Evolutionary conservation across 257 asterid species (phyloP).

Genomic region (Gardenia jasminoides): DNA sequence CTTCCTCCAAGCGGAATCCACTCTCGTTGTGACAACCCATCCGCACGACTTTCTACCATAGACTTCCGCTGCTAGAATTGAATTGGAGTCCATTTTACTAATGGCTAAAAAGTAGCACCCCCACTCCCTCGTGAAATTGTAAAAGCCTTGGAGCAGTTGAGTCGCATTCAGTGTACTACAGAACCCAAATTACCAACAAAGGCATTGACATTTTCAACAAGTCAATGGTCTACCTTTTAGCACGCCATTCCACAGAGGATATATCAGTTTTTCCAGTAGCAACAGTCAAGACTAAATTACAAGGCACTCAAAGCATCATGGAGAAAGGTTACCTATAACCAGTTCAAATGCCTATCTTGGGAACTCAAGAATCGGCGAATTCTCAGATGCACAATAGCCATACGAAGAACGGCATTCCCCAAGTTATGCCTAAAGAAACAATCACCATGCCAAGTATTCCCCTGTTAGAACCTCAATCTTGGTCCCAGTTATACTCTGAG

Average conservation of each 20-base stretch:
- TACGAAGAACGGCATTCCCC: background rate
- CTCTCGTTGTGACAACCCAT: background rate
- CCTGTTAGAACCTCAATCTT: background rate
- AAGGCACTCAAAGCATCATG: background rate
- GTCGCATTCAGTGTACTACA: background rate
- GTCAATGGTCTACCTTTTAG: slow-evolving; percentile 12
- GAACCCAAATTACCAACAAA: background rate
- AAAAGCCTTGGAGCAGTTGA: background rate
- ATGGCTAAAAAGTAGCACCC: too few relatives aligned
- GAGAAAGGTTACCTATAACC: background rate
- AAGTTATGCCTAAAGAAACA: too few relatives aligned
- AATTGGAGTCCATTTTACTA: background rate
- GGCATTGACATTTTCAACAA: background rate
- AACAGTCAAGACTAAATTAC: background rate
- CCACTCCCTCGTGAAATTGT: too few relatives aligned
- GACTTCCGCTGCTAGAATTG: background rate
- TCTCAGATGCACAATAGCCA: background rate
- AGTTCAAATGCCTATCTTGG: background rate
- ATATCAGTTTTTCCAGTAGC: too few relatives aligned
- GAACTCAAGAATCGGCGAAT: background rate
- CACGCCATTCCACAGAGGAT: slow-evolving; percentile 2
- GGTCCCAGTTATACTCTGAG: background rate
- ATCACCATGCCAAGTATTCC: background rate
- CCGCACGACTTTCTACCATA: background rate
- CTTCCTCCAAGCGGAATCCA: background rate